Evolutionary conservation across 2,329 filamentous ascomycete species (phyloP).

Genomic region (Diaporthe nobilis): DNA sequence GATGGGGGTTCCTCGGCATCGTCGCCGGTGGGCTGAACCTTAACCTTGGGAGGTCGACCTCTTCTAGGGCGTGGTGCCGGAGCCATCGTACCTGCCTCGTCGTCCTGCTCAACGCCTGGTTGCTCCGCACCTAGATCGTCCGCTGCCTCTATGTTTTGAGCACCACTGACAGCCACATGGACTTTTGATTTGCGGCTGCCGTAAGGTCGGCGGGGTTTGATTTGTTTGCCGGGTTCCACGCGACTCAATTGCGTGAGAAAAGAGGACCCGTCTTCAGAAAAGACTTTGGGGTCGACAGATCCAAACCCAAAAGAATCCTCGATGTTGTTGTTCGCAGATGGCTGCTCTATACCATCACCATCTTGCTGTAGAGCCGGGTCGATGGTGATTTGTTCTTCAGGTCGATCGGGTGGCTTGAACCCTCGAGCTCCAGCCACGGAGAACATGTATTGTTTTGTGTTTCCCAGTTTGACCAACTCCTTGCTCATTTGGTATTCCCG

Average conservation of each 20-base stretch:
- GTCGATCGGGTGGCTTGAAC: background rate
- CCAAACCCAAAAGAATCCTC: constrained; percentile 27
- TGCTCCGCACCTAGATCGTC: background rate
- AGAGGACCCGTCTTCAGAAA: constrained; percentile 13
- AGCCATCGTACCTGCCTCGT: background rate
- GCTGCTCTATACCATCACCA: background rate
- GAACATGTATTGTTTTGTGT: constrained; percentile 59
- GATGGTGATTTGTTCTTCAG: constrained; percentile 22
- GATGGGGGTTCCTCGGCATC: background rate
- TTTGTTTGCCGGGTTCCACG: constrained; percentile 7
- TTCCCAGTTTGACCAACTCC: constrained; percentile 55
- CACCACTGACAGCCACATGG: too few species aligned
- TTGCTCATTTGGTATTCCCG: constrained; percentile 56
- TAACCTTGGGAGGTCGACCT: constrained; percentile 24
- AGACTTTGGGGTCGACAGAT: constrained; percentile 23
- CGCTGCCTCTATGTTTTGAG: background rate
- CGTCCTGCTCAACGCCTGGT: background rate
- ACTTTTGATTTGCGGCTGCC: constrained; percentile 6
- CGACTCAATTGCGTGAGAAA: constrained; percentile 31
- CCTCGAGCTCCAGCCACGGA: constrained; percentile 44
- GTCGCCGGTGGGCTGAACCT: background rate
- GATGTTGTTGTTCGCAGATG: background rate
- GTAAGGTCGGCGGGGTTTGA: constrained; percentile 7
- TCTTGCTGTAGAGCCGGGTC: constrained; percentile 35
- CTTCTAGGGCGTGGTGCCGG: background rate